Percentiles rank a stretch among this genome's conserved stretches.
phyloP scores from a whole-genome alignment of 2,329 filamentous ascomycete genomes.

The Chlorencoelia australis region DNA sequence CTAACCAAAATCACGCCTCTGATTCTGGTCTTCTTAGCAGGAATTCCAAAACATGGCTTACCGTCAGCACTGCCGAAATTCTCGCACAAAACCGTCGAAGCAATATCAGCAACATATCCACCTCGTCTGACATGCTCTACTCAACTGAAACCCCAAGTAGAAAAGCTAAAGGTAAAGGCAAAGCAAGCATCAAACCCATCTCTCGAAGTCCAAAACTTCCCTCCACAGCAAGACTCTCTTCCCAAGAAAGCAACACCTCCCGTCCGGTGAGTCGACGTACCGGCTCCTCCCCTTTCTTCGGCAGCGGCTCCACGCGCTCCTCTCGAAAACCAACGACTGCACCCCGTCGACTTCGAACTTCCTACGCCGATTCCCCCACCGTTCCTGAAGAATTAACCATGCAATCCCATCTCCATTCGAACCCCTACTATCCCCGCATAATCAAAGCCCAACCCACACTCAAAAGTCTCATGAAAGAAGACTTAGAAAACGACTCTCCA shows the following conservation, averaged over 20 bases:
- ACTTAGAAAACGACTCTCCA: slow-evolving; percentile 5
- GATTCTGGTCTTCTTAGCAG: slow-evolving; percentile 6
- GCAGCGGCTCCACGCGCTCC: slow-evolving; percentile 8
- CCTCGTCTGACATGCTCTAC: neutral
- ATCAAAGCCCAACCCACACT: no score
- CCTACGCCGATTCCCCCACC: slow-evolving; percentile 20
- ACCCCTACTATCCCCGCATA: no score
- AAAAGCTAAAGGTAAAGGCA: slow-evolving; percentile 13
- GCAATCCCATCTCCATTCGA: no score
- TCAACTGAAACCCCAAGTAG: slow-evolving; percentile 14
- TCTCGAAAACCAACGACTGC: no score
- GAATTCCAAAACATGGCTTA: slow-evolving; percentile 20
- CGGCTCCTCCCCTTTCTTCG: slow-evolving; percentile 24
- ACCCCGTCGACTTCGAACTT: slow-evolving; percentile 13
- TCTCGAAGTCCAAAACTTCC: slow-evolving; percentile 11
- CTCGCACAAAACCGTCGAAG: slow-evolving; percentile 11
- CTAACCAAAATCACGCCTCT: neutral
- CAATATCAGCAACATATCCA: slow-evolving; percentile 7
- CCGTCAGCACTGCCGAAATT: slow-evolving; percentile 9
- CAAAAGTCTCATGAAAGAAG: slow-evolving; percentile 5
- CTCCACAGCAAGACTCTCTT: slow-evolving; percentile 1
- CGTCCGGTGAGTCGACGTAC: slow-evolving; percentile 18
- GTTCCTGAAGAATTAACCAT: slow-evolving; percentile 18
- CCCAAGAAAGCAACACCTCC: slow-evolving; percentile 8
- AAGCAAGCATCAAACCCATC: slow-evolving; percentile 3